Evolutionary conservation across 2,329 filamentous ascomycete genomes (phyloP), one percentile per base, ranked within the genome.

Genomic region (Cordyceps cicadae): DNA sequence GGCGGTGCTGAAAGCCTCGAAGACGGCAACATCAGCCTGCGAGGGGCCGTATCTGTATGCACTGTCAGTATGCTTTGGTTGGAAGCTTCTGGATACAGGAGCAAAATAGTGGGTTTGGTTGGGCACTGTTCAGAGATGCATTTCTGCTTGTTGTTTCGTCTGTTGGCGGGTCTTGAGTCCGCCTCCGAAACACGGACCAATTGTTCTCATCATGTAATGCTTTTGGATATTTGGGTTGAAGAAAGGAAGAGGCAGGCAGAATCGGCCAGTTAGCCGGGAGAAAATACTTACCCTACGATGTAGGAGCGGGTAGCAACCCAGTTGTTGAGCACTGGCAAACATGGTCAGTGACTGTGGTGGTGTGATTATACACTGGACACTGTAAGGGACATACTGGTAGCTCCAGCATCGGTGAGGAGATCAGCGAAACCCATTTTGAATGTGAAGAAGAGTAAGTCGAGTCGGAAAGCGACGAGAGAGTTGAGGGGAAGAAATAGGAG

Each of bases 111-210:
- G 24, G 21, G 37, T 45, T 54, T 24, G 15, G 46, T 49, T 45
- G 34, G 62, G 64, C 65, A 69, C 66, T 60, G 62, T 62, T 91
- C 88, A 92, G 89, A 90, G 82, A 75, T 89, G 87, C 88, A 87
- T 83, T 80, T 80, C 71, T 87, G 81, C 86, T 87, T 83, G 82
- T 81, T 80, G 76, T 77, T 80, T 90, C 89, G 83, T 90, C 90
- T 88, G 83, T 74, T 79, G 77, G 85, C 87, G 88, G 89, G 88
- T 92, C 89, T 93, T 93, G 89, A 91, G 83, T 85, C 88, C 87
- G 86, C 87, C 74, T 93, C 88, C 84, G 90, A 86, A 93, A 94
- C 89, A 93, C 89, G 89, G 90, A 93, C 90, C 88, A 92, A 92
- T 87, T 81, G 81, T 82, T 88, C 82, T 92, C 89, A 92, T 92